Percentiles rank a stretch among this genome's conserved stretches.
Evolutionary conservation across 805 yeast species (phyloP).

Genomic region (Candida tibetensis): DNA sequence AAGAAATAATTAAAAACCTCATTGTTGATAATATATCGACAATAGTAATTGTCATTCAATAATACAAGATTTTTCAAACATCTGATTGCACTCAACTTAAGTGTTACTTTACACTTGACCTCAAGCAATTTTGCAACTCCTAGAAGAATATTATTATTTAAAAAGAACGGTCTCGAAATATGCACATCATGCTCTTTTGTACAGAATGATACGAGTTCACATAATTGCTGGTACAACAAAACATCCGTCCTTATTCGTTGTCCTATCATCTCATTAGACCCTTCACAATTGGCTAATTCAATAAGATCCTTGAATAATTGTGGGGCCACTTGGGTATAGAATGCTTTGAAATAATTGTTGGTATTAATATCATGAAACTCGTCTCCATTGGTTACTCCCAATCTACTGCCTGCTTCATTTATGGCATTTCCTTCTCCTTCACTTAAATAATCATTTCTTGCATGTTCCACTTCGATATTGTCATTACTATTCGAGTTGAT

Average conservation of each 20-base stretch:
- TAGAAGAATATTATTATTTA: slow-evolving; percentile 54
- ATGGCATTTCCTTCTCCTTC: not conserved
- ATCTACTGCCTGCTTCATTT: not conserved
- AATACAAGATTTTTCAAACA: slow-evolving; percentile 62
- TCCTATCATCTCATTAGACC: slow-evolving; percentile 1
- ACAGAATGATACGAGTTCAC: slow-evolving; percentile 71
- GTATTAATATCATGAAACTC: slow-evolving; percentile 35
- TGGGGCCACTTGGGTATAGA: slow-evolving; percentile 64
- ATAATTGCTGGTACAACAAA: slow-evolving; percentile 52
- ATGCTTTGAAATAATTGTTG: slow-evolving; percentile 50
- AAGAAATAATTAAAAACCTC: slow-evolving; percentile 52
- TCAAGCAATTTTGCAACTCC: slow-evolving; percentile 53
- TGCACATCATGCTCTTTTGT: slow-evolving; percentile 58
- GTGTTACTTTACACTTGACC: slow-evolving; percentile 42
- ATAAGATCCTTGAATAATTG: slow-evolving; percentile 50
- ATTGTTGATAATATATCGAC: slow-evolving; percentile 53
- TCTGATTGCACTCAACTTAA: slow-evolving; percentile 66
- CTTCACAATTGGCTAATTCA: slow-evolving; percentile 18
- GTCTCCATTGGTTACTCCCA: too few relatives aligned
- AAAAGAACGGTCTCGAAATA: slow-evolving; percentile 59
- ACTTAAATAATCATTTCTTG: not conserved
- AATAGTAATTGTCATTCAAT: slow-evolving; percentile 61
- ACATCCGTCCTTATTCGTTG: slow-evolving; percentile 29
- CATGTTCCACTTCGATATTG: slow-evolving; percentile 5
- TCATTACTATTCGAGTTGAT: slow-evolving; percentile 13